Conservation (phyloP, 2,329 filamentous ascomycete species). For the Leptosphaerulina australis region DNA sequence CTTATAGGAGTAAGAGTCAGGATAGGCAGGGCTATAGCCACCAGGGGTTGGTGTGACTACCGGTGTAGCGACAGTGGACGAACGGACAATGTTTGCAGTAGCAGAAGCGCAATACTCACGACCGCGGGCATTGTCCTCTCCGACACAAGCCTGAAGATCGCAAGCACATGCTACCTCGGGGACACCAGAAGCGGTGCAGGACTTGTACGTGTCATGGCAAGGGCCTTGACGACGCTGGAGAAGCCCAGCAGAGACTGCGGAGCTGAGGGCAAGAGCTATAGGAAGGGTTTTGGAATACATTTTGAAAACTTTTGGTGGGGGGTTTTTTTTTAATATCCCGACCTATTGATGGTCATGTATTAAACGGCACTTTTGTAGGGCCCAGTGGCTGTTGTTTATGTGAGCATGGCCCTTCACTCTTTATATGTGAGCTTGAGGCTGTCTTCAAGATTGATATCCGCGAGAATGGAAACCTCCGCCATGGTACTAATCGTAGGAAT, state of each 20-base stretch:
- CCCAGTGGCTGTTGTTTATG: neutral
- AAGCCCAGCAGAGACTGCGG: conserved; percentile 13
- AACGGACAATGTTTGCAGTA: conserved; percentile 12
- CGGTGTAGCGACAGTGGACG: neutral
- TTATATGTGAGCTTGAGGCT: conserved; percentile 9
- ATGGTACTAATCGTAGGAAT: conserved; percentile 1
- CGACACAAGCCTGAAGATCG: conserved; percentile 13
- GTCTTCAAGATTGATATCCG: neutral
- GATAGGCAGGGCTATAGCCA: conserved; percentile 15
- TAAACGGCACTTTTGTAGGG: neutral
- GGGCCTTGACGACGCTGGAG: conserved; percentile 11
- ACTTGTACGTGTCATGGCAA: conserved; percentile 16
- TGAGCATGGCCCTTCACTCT: neutral
- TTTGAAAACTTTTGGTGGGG: conserved; percentile 9
- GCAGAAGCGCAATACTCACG: conserved; percentile 20
- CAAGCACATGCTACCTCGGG: conserved; percentile 21
- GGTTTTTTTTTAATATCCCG: conserved; percentile 8
- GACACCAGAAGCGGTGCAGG: conserved; percentile 18
- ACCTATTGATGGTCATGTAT: neutral
- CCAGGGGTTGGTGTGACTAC: conserved; percentile 3
- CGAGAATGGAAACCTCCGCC: neutral
- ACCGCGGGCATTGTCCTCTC: conserved; percentile 17
- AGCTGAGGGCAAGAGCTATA: conserved; percentile 16
- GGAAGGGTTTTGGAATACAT: conserved; percentile 17
- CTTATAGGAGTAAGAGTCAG: conserved; percentile 10